Base-by-base conservation (phyloP, 495 filamentous ascomycete genomes). In the Extremus antarcticus region DNA sequence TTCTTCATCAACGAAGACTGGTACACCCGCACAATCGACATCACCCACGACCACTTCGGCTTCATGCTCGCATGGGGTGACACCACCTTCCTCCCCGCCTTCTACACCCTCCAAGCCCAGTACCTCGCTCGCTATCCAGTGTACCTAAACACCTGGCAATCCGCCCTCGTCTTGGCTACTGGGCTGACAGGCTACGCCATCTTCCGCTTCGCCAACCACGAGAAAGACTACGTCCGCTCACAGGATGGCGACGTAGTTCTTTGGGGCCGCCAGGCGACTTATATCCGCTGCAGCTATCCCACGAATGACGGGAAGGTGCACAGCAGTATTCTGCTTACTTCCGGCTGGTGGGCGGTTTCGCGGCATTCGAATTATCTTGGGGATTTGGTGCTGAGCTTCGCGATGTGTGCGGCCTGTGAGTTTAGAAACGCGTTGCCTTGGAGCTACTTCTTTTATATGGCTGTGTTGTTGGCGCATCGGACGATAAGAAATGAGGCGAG, bases 1-100 rank as follows among this genome's bases (percentile, higher is more conserved):
- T 78, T 78, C 62, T 77, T 76, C 65, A 60, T 70, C 57, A 73
- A 77, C 40, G 75, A 78, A 59, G 68, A 70, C 46, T 75, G 73
- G 73, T 76, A 77, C 47, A 71, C 76, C 25, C 62, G 69, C 29
- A 78, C 74, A 8, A 74, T 78, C 35, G 75, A 78, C 54, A 78
- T 78, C 35, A 66, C 63, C 20, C 74, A 76, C 45, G 75, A 78
- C 47, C 74, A 77, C 57, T 78, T 75, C 54, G 75, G 75, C 1
- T 78, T 75, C 63, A 75, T 76, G 59, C 68, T 77, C 7, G 71
- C 68, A 20, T 78, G 71, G 71, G 75, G 75, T 25, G 71, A 66
- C 35, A 65, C 71, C 20, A 71, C 70, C 29, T 74, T 68, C 62
- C 59, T 78, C 9, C 75, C 74, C 1, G 64, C 63, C 4, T 56